Evolutionary conservation across 1,284 basidiomycete species (phyloP), one percentile per base, ranked within the genome.

Genomic region (Sporisorium iseilematis-ciliati): DNA sequence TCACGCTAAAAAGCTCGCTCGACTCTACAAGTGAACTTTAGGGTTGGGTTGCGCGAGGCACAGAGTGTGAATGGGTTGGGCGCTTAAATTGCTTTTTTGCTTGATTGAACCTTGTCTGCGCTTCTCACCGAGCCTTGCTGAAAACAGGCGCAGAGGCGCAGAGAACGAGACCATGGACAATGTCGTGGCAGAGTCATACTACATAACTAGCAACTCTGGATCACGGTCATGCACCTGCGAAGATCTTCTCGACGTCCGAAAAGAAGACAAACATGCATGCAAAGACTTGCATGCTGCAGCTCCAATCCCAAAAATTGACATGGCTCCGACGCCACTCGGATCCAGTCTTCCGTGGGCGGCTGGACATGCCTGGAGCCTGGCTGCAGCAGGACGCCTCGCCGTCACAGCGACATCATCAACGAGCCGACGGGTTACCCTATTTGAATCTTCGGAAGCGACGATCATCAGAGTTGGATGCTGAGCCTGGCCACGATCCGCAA

Each of bases 231-330:
- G 49, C 49, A 26, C 49, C 31, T 23, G 25, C 41, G 33, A 53
- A 52, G 54, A 64, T 64, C 61, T 57, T 62, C 54, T 52, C 38
- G 7, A 35, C n/a, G n/a, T 41, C 26, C 55, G 42, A 41, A 58
- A 65, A 65, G 25, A 54, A 55, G n/a, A n/a, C 26, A 31, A 7
- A 23, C 29, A 29, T 31, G 20, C 46, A 43, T 56, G 60, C 53
- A 55, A 38, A 25, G 16, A 23, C 25, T 11, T 61, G 59, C 59
- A 61, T 52, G 26, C 12, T 49, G 42, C 59, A 61, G 59, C 45
- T 49, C 42, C 12, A 45, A 20, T 18, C 11, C 33, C 14, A 45
- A 21, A 26, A 55, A 14, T 23, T 12, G 18, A 20, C 33, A 33
- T 33, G 35, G 35, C 12, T 16, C 46, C 38, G 51, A 53, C 33